phyloP scores from a whole-genome alignment of 306 rosid species.

The Mimosa bimucronata region DNA sequence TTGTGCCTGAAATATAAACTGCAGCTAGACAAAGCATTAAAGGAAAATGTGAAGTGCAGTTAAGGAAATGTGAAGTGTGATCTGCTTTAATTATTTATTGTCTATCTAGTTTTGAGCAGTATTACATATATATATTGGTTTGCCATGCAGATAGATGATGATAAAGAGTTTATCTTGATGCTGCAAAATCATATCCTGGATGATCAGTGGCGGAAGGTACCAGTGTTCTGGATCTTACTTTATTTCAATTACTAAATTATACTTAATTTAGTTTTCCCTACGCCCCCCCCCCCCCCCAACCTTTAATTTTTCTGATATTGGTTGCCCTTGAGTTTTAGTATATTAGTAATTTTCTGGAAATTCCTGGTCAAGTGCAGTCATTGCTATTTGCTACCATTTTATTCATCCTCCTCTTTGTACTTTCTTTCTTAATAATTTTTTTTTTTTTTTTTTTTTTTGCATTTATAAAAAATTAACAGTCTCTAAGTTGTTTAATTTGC shows the following conservation, averaged over 20 bases:
- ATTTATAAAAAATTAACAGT: background rate
- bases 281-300: background rate
- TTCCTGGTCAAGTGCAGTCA: too few relatives aligned
- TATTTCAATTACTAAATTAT: background rate
- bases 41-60: too few relatives aligned
- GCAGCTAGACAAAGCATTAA: too few relatives aligned
- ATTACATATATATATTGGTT: conserved; percentile 16
- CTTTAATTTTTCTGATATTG: background rate
- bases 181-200: conserved; percentile 75
- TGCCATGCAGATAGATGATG: conserved; percentile 67
- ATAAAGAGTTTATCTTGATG: conserved; percentile 58
- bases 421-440: too few relatives aligned
- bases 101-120: conserved; percentile 21
- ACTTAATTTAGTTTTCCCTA: background rate
- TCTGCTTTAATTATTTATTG: conserved; percentile 23
- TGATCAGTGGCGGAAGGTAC: conserved; percentile 89
- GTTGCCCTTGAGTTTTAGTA: conserved; percentile 1
- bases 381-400: too few relatives aligned
- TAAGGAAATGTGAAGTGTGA: too few relatives aligned
- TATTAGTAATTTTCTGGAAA: background rate
- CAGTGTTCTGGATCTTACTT: conserved; percentile 1
- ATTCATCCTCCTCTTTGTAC: too few relatives aligned
- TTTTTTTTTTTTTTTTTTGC: too few relatives aligned
- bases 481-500: background rate
- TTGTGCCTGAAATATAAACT: too few relatives aligned